Evolutionary conservation across 2,329 filamentous ascomycete genomes (phyloP).

Genomic region (Metarhizium anisopliae): DNA sequence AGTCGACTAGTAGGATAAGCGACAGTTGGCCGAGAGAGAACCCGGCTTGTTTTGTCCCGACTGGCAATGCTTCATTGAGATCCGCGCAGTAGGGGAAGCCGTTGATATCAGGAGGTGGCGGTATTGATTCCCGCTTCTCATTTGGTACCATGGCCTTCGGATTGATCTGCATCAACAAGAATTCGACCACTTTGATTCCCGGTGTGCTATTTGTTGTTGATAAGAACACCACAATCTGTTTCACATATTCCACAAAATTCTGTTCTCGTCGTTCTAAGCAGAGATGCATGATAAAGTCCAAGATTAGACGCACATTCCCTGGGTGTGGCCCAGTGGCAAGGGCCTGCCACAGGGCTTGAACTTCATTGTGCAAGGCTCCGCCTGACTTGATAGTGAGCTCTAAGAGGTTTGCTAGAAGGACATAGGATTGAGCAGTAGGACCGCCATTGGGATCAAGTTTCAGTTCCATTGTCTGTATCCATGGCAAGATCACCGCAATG

Average conservation of each 20-base stretch:
- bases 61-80: slow-evolving; percentile 65
- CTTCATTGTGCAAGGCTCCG: slow-evolving; percentile 84
- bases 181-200: slow-evolving; percentile 88
- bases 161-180: slow-evolving; percentile 80
- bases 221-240: slow-evolving; percentile 94
- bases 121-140: slow-evolving; percentile 63
- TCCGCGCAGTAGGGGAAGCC: slow-evolving; percentile 86
- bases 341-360: slow-evolving; percentile 95
- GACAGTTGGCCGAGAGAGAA: slow-evolving; percentile 91
- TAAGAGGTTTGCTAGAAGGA: slow-evolving; percentile 86
- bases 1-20: slow-evolving; percentile 84
- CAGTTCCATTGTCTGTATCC: slow-evolving; percentile 91
- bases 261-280: slow-evolving; percentile 92
- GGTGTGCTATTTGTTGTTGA: slow-evolving; percentile 67
- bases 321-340: slow-evolving; percentile 86
- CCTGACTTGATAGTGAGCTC: slow-evolving; percentile 94
- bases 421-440: slow-evolving; percentile 85
- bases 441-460: slow-evolving; percentile 87
- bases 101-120: slow-evolving; percentile 62
- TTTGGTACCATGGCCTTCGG: slow-evolving; percentile 96
- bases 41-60: slow-evolving; percentile 84
- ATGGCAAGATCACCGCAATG: slow-evolving; percentile 87
- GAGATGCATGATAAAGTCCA: slow-evolving; percentile 92
- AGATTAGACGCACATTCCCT: slow-evolving; percentile 86
- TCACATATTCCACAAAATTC: slow-evolving; percentile 96